A percentile compares a stretch with the other conserved stretches of the same genome.
Evolutionary conservation across 2,329 filamentous ascomycete genomes (phyloP).

Genomic region (Pezicula rhizophila): DNA sequence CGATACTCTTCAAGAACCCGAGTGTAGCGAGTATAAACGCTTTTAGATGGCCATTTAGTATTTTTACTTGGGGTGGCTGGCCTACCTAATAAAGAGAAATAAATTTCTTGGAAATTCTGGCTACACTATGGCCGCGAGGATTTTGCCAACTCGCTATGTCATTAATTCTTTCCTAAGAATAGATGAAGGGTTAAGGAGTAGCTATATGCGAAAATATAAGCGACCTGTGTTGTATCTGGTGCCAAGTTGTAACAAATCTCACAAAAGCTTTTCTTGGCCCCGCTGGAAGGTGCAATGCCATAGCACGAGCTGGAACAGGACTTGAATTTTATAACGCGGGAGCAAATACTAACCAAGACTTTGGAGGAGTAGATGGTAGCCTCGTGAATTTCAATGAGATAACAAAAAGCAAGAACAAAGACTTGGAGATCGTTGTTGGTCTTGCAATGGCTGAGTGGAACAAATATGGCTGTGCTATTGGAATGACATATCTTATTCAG

Average conservation of each 20-base stretch:
- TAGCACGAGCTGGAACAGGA: conserved; percentile 38
- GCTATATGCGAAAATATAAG: not conserved
- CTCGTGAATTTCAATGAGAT: conserved; percentile 35
- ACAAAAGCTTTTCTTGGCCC: conserved; percentile 26
- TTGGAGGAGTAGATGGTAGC: conserved; percentile 41
- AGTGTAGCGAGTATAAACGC: too few species aligned
- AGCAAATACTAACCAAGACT: conserved; percentile 19
- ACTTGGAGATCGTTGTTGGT: conserved; percentile 35
- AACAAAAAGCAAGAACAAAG: conserved; percentile 36
- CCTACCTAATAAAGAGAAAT: too few species aligned
- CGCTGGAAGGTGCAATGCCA: conserved; percentile 30
- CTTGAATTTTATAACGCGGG: conserved; percentile 42
- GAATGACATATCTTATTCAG: conserved; percentile 49
- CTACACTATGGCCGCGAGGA: too few species aligned
- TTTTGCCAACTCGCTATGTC: too few species aligned
- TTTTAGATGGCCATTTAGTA: too few species aligned
- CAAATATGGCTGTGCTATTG: conserved; percentile 29
- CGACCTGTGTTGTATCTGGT: conserved; percentile 35
- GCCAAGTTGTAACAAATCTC: conserved; percentile 32
- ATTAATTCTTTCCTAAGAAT: too few species aligned
- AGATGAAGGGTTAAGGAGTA: too few species aligned
- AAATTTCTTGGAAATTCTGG: too few species aligned
- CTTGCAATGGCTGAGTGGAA: conserved; percentile 33
- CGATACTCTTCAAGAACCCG: too few species aligned
- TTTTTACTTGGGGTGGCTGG: too few species aligned